These are phyloP conservation scores for Suhomyces faveliae DNA, from an alignment of 805 yeast genomes.

Conservation along the genomic window DNA sequence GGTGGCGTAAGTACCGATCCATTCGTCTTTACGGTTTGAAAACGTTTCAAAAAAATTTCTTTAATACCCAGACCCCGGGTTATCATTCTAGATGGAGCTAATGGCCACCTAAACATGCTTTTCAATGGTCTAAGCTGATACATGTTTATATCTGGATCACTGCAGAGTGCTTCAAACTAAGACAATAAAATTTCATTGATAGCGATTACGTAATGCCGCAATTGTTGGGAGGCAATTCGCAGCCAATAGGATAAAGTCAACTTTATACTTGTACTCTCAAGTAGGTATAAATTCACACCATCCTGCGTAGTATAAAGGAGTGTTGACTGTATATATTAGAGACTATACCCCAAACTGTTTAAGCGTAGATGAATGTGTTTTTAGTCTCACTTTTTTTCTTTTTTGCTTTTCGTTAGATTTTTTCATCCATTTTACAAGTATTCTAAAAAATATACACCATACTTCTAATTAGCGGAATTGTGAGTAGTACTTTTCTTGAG, in stretches of 20 bases:
- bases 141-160: background rate
- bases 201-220: background rate
- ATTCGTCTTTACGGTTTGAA: conserved; percentile 18
- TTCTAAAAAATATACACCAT: background rate
- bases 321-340: too few relatives aligned
- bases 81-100: conserved; percentile 3
- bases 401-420: background rate
- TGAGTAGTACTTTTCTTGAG: conserved; percentile 73
- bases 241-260: background rate
- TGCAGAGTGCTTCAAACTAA: background rate
- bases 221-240: background rate
- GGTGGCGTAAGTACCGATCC: conserved; percentile 1
- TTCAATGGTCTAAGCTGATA: conserved; percentile 11
- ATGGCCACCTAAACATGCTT: conserved; percentile 6
- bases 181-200: background rate
- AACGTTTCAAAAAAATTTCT: conserved; percentile 11
- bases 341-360: too few relatives aligned
- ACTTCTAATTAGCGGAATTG: conserved; percentile 36
- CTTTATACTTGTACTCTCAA: background rate
- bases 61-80: background rate
- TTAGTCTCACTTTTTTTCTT: too few relatives aligned
- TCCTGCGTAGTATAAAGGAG: background rate
- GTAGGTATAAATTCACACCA: background rate
- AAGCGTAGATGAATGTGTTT: too few relatives aligned
- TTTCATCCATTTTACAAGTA: background rate